A percentile compares a stretch with the other conserved stretches of the same genome.
Evolutionary conservation across 208 protist genomes (phyloP).

Genomic region (Trypanosomatidae sp.): DNA sequence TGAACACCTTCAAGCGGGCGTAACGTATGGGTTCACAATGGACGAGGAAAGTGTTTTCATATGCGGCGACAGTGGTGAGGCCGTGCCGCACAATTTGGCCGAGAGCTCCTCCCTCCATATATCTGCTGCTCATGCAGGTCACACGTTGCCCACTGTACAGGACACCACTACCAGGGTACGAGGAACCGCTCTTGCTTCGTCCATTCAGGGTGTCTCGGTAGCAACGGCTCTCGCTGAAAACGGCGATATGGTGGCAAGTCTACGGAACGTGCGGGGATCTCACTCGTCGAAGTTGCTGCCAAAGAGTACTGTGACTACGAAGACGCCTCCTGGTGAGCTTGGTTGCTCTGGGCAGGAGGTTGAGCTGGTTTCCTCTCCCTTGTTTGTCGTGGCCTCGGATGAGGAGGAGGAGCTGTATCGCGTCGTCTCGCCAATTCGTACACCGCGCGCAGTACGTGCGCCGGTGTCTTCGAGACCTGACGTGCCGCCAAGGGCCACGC

Average conservation of each 20-base stretch:
- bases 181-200: neutral
- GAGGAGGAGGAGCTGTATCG: slow-evolving; percentile 2
- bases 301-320: too few species aligned
- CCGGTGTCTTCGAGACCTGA: neutral
- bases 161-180: neutral
- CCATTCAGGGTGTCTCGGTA: neutral
- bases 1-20: neutral
- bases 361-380: slow-evolving; percentile 9
- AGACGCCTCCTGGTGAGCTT: neutral
- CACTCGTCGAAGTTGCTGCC: neutral
- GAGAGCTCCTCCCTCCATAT: slow-evolving; percentile 18
- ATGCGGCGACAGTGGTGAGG: slow-evolving; percentile 7
- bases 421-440: neutral
- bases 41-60: slow-evolving; percentile 34
- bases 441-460: too few species aligned
- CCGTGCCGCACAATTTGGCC: neutral
- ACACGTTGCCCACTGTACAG: neutral
- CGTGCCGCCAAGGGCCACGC: neutral
- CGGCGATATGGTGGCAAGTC: neutral
- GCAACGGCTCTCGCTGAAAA: neutral
- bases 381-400: neutral
- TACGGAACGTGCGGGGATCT: neutral
- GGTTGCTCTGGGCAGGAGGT: neutral
- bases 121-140: neutral
- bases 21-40: slow-evolving; percentile 10